Base-by-base conservation (phyloP, 176 grass and related monocot genomes). In the Themeda triandra region DNA sequence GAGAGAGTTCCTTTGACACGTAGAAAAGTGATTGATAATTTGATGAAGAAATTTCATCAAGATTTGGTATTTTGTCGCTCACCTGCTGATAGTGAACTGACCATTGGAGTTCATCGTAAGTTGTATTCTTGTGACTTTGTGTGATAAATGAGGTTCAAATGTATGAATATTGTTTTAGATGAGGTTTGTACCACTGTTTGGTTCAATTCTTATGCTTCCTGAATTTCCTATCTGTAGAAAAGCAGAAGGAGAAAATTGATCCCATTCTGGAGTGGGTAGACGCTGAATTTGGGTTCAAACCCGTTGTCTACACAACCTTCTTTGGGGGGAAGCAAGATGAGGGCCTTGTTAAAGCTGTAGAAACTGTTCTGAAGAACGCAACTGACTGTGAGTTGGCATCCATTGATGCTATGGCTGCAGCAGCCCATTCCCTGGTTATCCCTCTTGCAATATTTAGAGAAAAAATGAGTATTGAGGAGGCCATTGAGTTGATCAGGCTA, bases 1-100 rank as follows among this genome's bases (percentile, higher is more conserved):
- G 93, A 99, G 75, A 91, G 96, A 86, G 93, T 99, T 88, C 96
- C 96, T 17, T 17, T 99, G 69, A 99, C 91, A 81, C 89, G 96
- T 19, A 35, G 23, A 8, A 98, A 90, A 77, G 82, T 98, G 31
- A 90, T 99, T 82, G 79, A 86, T 58, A 89, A 91, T 90, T 91
- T 99, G 69, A 92, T 99, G 89, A 88, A 85, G 71, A 92, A 87
- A 75, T 94, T 99, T 80, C 91, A 95, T 89, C 93, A 92, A 77
- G 96, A 99, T 94, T 77, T 99, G 73, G 87, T 99, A 58, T 99
- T 99, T 75, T 99, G 89, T 36, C 87, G 91, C 60, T 87, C 87
- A 36, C 93, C 96, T 66, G 86, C 48, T 11, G 93, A 96, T 82
- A 87, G 29, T 89, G 96, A 99, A 86, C 83, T 96, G 58, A 96